Percentiles rank a stretch among this genome's conserved stretches.
These are phyloP conservation scores for Aureobasidium sp. DNA, from an alignment of 2,329 filamentous ascomycete genomes.

Conservation along the genomic window DNA sequence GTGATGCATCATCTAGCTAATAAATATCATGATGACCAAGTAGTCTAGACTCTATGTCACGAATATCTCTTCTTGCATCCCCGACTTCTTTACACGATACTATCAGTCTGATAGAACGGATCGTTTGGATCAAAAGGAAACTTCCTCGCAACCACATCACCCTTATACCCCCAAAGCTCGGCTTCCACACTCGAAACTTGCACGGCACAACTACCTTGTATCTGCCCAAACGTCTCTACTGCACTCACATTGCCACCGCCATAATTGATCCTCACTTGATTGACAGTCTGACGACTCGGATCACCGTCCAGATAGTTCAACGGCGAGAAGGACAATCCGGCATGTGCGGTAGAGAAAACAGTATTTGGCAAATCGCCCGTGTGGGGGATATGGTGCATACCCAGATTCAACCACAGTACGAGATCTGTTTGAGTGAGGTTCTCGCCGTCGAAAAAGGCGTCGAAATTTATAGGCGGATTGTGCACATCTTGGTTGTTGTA, in stretches of 20 bases:
- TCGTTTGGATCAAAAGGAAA: conserved; percentile 34
- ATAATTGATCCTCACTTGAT: conserved; percentile 37
- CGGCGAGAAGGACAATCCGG: conserved; percentile 39
- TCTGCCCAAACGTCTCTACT: conserved; percentile 32
- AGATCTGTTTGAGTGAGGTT: conserved; percentile 39
- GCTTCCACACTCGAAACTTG: conserved; percentile 24
- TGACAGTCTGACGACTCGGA: conserved; percentile 35
- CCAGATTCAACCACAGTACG: conserved; percentile 49
- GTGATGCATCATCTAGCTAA: no score
- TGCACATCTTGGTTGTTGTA: conserved; percentile 33
- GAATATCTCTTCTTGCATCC: no score
- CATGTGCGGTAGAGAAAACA: conserved; percentile 43
- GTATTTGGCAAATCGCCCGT: conserved; percentile 50
- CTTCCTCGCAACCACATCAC: conserved; percentile 33
- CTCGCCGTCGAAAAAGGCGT: conserved; percentile 39
- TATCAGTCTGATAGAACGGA: conserved; percentile 24
- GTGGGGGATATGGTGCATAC: conserved; percentile 53
- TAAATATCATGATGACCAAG: no score
- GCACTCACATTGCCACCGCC: conserved; percentile 25
- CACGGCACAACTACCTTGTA: conserved; percentile 26
- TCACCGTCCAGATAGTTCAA: conserved; percentile 41
- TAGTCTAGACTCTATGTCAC: no score
- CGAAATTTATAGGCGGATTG: conserved; percentile 40
- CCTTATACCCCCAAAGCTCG: conserved; percentile 28
- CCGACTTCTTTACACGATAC: conserved; percentile 13